Conservation (phyloP, 768 basidiomycete species). For the Leucosporidium scottii region DNA sequence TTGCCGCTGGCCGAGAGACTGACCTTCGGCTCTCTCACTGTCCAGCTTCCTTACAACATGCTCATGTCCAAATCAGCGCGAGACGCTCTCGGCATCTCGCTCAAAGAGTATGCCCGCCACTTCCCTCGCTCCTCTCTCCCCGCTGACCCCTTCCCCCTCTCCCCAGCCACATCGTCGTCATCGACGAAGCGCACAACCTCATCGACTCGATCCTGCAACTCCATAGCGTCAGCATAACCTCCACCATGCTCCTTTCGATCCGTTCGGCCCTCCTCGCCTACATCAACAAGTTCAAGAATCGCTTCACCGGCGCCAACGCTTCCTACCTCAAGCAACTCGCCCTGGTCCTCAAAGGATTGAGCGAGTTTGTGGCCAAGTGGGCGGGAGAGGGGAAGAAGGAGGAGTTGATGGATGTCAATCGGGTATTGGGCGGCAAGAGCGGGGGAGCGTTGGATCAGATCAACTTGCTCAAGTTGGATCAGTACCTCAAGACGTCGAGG, state of each 20-base stretch:
- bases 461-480: conserved; percentile 33
- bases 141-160: background rate
- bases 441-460: conserved; percentile 60
- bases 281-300: conserved; percentile 65
- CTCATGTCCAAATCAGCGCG: conserved; percentile 75
- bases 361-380: conserved; percentile 17
- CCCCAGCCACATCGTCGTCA: conserved; percentile 66
- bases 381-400: conserved; percentile 46
- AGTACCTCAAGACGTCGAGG: conserved; percentile 68
- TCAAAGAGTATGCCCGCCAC: conserved; percentile 24
- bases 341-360: conserved; percentile 52
- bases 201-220: conserved; percentile 67
- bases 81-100: conserved; percentile 69
- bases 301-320: conserved; percentile 63
- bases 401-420: conserved; percentile 63
- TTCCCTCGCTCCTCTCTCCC: conserved; percentile 42
- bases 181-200: conserved; percentile 86
- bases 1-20: no score
- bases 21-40: conserved; percentile 60
- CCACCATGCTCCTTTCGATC: conserved; percentile 54
- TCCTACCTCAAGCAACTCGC: conserved; percentile 74
- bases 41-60: conserved; percentile 71
- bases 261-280: conserved; percentile 70
- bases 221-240: conserved; percentile 63
- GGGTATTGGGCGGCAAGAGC: conserved; percentile 52